Evolutionary conservation across 805 yeast species (phyloP), one percentile per base, ranked within the genome.

Genomic region (Lachancea lanzarotensis): DNA sequence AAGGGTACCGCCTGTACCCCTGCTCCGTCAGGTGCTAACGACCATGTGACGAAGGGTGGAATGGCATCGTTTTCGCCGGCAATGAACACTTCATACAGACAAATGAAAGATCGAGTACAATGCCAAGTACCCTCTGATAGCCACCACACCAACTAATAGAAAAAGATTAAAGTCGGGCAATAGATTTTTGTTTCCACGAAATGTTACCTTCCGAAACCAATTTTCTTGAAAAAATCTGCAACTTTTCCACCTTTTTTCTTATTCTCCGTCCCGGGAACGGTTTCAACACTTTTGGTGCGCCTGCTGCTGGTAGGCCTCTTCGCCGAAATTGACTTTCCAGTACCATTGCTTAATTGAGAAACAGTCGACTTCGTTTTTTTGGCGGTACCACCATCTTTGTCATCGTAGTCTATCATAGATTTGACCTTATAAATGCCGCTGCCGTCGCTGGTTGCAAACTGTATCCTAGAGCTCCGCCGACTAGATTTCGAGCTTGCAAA

Each of bases 381-480:
- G n/a, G 53, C 50, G n/a, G 45, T 25, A 17, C 22, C 35, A 12
- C 29, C 38, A 27, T 45, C 47, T 22, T 45, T 47, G 36, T 35
- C 27, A 22, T 30, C 48, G 25, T 49, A 54, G 18, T 51, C 59
- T 29, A 63, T 53, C 26, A 63, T 42, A 16, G 67, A 63, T 45
- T 56, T 61, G 15, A 63, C 65, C 43, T 60, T 57, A 42, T 63
- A 63, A 22, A 60, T 49, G 17, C 42, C 42, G 13, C 27, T 32
- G n/a, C 55, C 49, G 18, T 45, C 51, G 22, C 46, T 42, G 12
- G 55, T 60, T 9, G 51, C 43, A 26, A 57, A 53, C 17, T 57
- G 59, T 9, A 60, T 45, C 38, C 67, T 55, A 12, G 67, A 60
- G 40, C 56, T 53, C 25, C 57, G 50, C 40, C 52, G 45, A 20